Evolutionary conservation across 2,329 filamentous ascomycete genomes (phyloP), one percentile per base, ranked within the genome.

Genomic region (Canariomyces notabilis): DNA sequence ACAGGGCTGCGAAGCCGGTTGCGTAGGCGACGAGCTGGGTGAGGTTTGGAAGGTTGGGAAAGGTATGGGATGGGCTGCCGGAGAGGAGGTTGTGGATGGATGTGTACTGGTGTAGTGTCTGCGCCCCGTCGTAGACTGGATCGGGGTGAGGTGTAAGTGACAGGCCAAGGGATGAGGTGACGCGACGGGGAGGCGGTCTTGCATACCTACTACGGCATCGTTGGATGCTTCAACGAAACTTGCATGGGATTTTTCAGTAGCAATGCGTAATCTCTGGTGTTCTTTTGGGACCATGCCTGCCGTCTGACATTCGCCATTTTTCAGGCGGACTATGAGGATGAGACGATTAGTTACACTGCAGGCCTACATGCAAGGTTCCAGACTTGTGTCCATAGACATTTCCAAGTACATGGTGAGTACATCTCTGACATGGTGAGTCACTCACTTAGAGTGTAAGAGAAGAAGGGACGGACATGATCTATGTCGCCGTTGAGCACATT

Each of bases 401-500:
- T 12, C 14, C 26, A 12, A 29, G 8, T 8, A 9, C n/a, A n/a
- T n/a, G n/a, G n/a, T n/a, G n/a, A n/a, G n/a, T n/a, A n/a, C n/a
- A n/a, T n/a, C 31, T 18, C 7, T 7, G 5, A 15, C 19, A 9
- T 6, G 3, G 7, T 44, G 37, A 37, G 26, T 31, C 38, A 59
- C 68, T 57, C 61, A 79, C 77, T 70, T 21, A 71, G 50, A 2
- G 75, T 80, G 48, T 68, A 74, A 3, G 70, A 69, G 5, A 70
- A 51, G 7, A 61, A 66, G 0, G 70, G 56, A 11, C 58, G 53
- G 6, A 73, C 53, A 6, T 58, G 44, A 2, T 59, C 56, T 31
- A 80, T 66, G 4, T 38, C 26, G 6, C 50, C 43, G 14, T 64
- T 67, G 12, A 78, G 56, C 5, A 77, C 57, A 40, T 64, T 64